phyloP scores from a whole-genome alignment of 108 stramenopile species.

The Skeletonema costatum region DNA sequence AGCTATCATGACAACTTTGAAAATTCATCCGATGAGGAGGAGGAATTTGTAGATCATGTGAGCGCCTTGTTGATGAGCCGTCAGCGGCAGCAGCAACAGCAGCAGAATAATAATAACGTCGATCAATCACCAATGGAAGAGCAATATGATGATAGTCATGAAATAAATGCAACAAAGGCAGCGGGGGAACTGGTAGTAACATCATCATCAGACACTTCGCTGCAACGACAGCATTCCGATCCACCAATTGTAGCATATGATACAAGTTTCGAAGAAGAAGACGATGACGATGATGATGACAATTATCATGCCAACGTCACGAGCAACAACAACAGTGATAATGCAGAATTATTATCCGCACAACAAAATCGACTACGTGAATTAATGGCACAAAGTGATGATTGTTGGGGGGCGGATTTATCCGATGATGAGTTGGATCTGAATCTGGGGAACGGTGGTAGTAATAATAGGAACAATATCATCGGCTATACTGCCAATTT shows the following conservation, averaged over 20 bases:
- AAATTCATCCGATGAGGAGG: neutral
- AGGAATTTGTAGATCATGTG: neutral
- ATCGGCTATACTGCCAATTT: no score
- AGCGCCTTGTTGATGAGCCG: neutral
- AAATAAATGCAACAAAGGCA: no score
- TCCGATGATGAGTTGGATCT: slow-evolving; percentile 21
- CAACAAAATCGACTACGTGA: slow-evolving; percentile 15
- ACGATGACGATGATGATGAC: neutral
- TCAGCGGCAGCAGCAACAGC: neutral
- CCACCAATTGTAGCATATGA: neutral
- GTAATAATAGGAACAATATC: neutral
- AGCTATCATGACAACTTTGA: neutral
- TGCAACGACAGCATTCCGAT: neutral
- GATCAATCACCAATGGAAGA: no score
- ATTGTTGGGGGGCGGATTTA: slow-evolving; percentile 39
- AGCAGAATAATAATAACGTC: neutral
- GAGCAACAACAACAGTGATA: neutral
- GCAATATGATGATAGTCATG: no score
- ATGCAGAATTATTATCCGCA: neutral
- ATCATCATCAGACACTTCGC: no score
- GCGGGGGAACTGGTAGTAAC: neutral
- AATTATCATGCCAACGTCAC: neutral
- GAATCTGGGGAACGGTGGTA: slow-evolving; percentile 1
- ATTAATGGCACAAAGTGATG: slow-evolving; percentile 22
- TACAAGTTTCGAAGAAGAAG: neutral